Percentiles rank a stretch among this genome's conserved stretches.
Evolutionary conservation across 108 stramenopile species (phyloP).

Genomic region (Discostella stelligeroides): DNA sequence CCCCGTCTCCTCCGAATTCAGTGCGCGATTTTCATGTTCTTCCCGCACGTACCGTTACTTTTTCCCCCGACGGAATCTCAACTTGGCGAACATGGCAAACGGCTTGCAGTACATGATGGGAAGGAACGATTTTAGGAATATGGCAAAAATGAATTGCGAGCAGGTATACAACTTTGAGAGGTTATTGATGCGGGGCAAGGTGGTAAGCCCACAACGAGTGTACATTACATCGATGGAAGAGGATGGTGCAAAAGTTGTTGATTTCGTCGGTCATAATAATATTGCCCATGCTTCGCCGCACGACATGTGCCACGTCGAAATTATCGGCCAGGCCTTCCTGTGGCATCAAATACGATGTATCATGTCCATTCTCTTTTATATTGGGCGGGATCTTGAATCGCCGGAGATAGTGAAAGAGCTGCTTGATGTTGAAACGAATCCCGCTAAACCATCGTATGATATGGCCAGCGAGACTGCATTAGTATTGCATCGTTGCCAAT

Average conservation of each 20-base stretch:
- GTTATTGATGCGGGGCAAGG: slow-evolving; percentile 58
- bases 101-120: slow-evolving; percentile 84
- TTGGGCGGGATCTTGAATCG: slow-evolving; percentile 87
- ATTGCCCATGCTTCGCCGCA: slow-evolving; percentile 13
- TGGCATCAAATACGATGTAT: slow-evolving; percentile 99
- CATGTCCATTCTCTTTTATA: slow-evolving; percentile 88
- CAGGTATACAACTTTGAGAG: slow-evolving; percentile 92
- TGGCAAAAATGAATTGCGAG: slow-evolving; percentile 98
- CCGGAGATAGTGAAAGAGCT: slow-evolving; percentile 79
- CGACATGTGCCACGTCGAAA: slow-evolving; percentile 79
- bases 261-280: not conserved
- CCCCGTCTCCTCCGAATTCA: slow-evolving; percentile 89
- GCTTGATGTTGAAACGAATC: slow-evolving; percentile 80
- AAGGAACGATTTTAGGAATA: slow-evolving; percentile 96
- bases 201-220: slow-evolving; percentile 35
- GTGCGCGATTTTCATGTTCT: slow-evolving; percentile 90
- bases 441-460: slow-evolving; percentile 93
- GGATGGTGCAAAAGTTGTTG: not conserved
- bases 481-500: slow-evolving; percentile 91
- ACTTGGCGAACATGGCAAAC: slow-evolving; percentile 74
- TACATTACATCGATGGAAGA: slow-evolving; percentile 15
- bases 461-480: slow-evolving; percentile 91
- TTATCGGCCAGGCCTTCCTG: slow-evolving; percentile 94
- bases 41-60: slow-evolving; percentile 95
- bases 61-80: slow-evolving; percentile 70